These are phyloP conservation scores for Xerophyta viscosa DNA, from an alignment of 106 monocot genomes.

Conservation along the genomic window DNA sequence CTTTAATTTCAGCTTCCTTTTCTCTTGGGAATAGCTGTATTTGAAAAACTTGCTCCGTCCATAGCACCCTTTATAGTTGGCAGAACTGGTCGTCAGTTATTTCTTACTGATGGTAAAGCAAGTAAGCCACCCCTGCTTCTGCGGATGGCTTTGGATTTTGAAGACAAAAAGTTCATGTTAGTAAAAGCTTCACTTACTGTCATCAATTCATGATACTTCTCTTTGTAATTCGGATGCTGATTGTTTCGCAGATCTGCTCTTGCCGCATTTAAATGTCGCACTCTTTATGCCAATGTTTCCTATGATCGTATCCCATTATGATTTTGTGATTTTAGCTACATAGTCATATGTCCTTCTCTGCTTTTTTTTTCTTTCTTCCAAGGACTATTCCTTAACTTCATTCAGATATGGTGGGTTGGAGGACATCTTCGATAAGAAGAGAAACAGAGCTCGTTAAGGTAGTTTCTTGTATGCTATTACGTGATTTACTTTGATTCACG, in stretches of 20 bases:
- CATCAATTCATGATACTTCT: no score
- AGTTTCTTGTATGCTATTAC: slow-evolving; percentile 1
- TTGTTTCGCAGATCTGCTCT: slow-evolving; percentile 72
- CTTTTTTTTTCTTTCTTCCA: slow-evolving; percentile 1
- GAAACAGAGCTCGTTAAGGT: slow-evolving; percentile 84
- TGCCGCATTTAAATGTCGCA: slow-evolving; percentile 58
- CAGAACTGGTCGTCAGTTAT: slow-evolving; percentile 76
- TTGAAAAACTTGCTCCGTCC: slow-evolving; percentile 92
- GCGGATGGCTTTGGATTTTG: slow-evolving; percentile 79
- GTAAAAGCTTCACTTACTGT: slow-evolving; percentile 6
- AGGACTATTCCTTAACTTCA: slow-evolving; percentile 37
- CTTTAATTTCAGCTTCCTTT: slow-evolving; percentile 77
- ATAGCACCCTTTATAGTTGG: slow-evolving; percentile 75
- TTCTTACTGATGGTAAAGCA: slow-evolving; percentile 85
- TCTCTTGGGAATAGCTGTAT: slow-evolving; percentile 69
- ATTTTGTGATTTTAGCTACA: neutral
- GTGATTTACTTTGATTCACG: neutral
- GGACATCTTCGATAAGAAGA: slow-evolving; percentile 95
- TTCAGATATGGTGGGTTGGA: slow-evolving; percentile 98
- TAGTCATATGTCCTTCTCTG: neutral
- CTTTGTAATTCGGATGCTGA: neutral
- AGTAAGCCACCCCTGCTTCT: slow-evolving; percentile 79
- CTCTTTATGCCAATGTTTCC: slow-evolving; percentile 91
- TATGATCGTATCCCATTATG: slow-evolving; percentile 90
- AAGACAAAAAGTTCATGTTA: slow-evolving; percentile 77